Evolutionary conservation across 2,329 filamentous ascomycete species (phyloP).

Genomic region (Aspergillus tamarii): DNA sequence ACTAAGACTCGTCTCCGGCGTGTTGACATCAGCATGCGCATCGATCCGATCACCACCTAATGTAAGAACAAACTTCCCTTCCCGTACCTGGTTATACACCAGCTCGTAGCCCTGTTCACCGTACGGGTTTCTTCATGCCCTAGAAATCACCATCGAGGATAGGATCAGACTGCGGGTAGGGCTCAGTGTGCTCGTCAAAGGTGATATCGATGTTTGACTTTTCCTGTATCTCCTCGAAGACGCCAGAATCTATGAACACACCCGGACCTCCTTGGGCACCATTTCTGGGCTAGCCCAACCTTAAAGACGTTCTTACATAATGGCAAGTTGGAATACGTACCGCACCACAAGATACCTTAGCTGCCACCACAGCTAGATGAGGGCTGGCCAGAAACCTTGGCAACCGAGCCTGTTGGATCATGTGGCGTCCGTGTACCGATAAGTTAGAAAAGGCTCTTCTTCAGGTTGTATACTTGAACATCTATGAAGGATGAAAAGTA

Average conservation of each 20-base stretch:
- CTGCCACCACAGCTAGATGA: too few relatives aligned
- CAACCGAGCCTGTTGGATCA: too few relatives aligned
- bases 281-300: background rate
- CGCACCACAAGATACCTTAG: background rate
- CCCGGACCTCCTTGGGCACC: background rate
- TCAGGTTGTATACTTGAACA: too few relatives aligned
- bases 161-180: background rate
- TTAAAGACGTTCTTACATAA: background rate
- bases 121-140: background rate
- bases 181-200: background rate
- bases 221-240: background rate
- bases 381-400: too few relatives aligned
- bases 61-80: background rate
- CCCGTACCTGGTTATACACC: background rate
- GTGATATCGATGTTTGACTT: background rate
- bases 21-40: slow-evolving; percentile 18
- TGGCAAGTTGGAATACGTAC: background rate
- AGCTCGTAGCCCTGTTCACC: background rate
- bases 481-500: too few relatives aligned
- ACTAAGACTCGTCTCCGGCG: slow-evolving; percentile 8
- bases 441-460: too few relatives aligned
- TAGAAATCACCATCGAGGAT: background rate
- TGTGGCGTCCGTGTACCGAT: too few relatives aligned
- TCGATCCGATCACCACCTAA: slow-evolving; percentile 12
- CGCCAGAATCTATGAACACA: background rate